A percentile compares a stretch with the other conserved stretches of the same genome.
Conservation (phyloP, 1,139 yeast species). For the Insectozyma bohioensis region DNA sequence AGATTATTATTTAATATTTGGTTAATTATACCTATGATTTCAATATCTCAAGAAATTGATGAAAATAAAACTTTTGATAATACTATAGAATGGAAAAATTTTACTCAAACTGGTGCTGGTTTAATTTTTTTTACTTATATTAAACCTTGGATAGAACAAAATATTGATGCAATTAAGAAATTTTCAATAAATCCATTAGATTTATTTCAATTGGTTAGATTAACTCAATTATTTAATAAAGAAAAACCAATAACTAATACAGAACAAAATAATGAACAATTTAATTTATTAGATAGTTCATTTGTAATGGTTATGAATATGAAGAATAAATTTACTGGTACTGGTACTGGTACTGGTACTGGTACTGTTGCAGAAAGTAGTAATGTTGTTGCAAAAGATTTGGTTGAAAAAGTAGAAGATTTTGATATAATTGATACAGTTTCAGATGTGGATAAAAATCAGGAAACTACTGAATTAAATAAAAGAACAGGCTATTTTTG, state of each 20-base stretch:
- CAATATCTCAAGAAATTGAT: conserved; percentile 9
- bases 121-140: conserved; percentile 31
- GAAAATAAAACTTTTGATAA: conserved; percentile 13
- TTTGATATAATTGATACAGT: conserved; percentile 47
- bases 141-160: conserved; percentile 33
- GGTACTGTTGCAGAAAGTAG: conserved; percentile 2
- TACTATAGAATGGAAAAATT: conserved; percentile 25
- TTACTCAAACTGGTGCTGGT: conserved; percentile 39
- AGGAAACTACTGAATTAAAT: not conserved
- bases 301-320: conserved; percentile 19
- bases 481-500: conserved; percentile 18
- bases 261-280: not conserved
- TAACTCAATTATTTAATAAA: conserved; percentile 1
- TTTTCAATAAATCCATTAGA: conserved; percentile 13
- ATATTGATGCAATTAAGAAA: conserved; percentile 12
- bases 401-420: conserved; percentile 23
- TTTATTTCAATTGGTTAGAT: conserved; percentile 4
- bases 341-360: not conserved
- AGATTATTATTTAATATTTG: conserved; percentile 47
- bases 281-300: conserved; percentile 13
- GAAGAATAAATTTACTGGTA: conserved; percentile 14
- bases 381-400: conserved; percentile 1
- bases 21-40: conserved; percentile 50
- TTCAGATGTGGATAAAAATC: conserved; percentile 3
- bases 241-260: not conserved